Evolutionary conservation across 2,329 filamentous ascomycete genomes (phyloP), one percentile per base, ranked within the genome.

Genomic region (Chrysosporium queenslandicum): DNA sequence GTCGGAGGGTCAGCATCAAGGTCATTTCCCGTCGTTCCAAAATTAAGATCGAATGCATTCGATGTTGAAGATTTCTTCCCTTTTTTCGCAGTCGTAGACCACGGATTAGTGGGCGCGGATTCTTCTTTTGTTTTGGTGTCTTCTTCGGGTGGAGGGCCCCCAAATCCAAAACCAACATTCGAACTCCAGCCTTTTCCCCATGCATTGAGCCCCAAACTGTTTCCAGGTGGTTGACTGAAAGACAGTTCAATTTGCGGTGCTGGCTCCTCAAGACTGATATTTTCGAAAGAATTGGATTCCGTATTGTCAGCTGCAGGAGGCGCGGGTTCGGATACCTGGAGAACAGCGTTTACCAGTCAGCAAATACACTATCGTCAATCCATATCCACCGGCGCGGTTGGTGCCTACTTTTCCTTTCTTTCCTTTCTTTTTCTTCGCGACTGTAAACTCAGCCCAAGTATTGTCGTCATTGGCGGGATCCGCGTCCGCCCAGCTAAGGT

Each of bases 251-350:
- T 63, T 52, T 79, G 77, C 1, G 80, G 78, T n/a, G 71, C 74
- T 23, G 68, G 63, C 52, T 83, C 81, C 58, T 82, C 77, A 23
- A 87, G 67, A 60, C 80, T 85, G 58, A 88, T 80, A 25, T 87
- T 82, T 41, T 85, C 76, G 58, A 87, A 86, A n/a, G 75, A 68
- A 52, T 78, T 76, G 40, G 67, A 59, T 11, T 71, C 62, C 21
- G 66, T 63, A 18, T 69, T 68, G 4, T 61, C 63, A 27, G 62
- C 64, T 20, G 60, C 58, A n/a, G 65, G 63, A 43, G 70, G 58
- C 4, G 62, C 58, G 34, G 66, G 61, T 39, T 66, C 69, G 23
- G 59, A 56, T 40, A 64, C 62, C 61, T 65, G 39, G 21, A 37
- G 36, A 23, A 34, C 37, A 32, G 34, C 8, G 52, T n/a, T 12